Evolutionary conservation across 176 grass and related monocot species (phyloP).

Genomic region (Musa troglodytarum): DNA sequence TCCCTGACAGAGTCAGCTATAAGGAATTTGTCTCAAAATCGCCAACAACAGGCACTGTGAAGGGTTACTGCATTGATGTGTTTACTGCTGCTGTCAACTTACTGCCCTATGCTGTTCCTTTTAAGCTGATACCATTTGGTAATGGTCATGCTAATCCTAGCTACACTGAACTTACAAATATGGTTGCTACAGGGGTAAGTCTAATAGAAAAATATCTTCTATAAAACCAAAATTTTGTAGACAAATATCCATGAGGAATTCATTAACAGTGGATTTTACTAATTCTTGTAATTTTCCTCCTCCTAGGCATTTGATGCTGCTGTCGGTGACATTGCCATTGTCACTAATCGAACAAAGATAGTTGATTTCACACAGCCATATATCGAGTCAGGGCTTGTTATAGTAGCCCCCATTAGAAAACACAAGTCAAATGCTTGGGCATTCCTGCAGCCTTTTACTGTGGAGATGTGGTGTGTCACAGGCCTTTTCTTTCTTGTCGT

Average conservation of each 20-base stretch:
- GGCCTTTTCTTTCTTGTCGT: conserved; percentile 65
- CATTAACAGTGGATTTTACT: background rate
- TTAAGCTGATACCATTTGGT: conserved; percentile 66
- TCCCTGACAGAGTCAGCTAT: conserved; percentile 71
- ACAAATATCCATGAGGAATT: background rate
- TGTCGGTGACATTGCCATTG: conserved; percentile 74
- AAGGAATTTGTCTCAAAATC: conserved; percentile 51
- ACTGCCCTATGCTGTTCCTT: conserved; percentile 90
- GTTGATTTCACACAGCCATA: conserved; percentile 90
- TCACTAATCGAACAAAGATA: conserved; percentile 50
- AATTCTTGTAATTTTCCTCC: background rate
- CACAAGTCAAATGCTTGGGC: conserved; percentile 66
- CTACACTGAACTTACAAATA: conserved; percentile 50
- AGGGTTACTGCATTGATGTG: conserved; percentile 85
- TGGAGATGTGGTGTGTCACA: conserved; percentile 81
- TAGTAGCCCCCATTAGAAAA: conserved; percentile 62
- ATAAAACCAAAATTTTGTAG: background rate
- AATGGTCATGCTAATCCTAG: conserved; percentile 53
- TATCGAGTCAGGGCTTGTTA: conserved; percentile 76
- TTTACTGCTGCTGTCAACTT: conserved; percentile 72
- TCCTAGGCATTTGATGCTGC: conserved; percentile 67
- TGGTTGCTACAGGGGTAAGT: conserved; percentile 71
- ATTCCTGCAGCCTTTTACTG: conserved; percentile 79
- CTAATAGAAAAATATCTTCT: background rate
- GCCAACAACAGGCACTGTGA: conserved; percentile 42